Base-by-base conservation (phyloP, 2,329 filamentous ascomycete genomes). In the Stenocarpella maydis region DNA sequence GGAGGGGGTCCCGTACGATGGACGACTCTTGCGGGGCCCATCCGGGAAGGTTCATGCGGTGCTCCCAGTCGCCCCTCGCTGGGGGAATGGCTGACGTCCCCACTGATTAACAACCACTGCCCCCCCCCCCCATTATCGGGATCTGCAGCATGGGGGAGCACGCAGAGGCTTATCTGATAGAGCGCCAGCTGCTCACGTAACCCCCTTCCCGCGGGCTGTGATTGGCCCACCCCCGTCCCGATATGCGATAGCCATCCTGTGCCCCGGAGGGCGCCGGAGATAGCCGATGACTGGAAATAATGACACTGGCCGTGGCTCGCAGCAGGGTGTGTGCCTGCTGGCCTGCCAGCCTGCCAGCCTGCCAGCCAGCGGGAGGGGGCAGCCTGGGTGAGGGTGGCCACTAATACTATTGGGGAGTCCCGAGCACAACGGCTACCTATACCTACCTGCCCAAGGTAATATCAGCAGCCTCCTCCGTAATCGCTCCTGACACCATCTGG, bases 201-300 rank as follows among this genome's bases (percentile, higher is more conserved):
- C 63, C 67, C 26, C 31, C 19, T 50, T 61, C 50, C 12, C 31
- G 14, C 19, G 17, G 12, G 12, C 7, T 28, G 17, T 71, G 69
- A 71, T 69, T 71, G 67, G 69, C 55, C 54, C 55, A 34, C 15
- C 10, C 8, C 12, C 19, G 6, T 17, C 3, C 24, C 24, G 24
- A 19, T 63, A 71, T 71, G 69, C 26, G 41, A 49, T 63, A 49
- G 47, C 47, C 26, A 45, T 34, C 60, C 6, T 68, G 67, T 28
- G 47, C 21, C 41, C 39, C 69, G 69, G 67, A 64, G 67, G 67
- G 49, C 67, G 69, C 69, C 69, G 69, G 67, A 65, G 53, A 66
- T 69, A 55, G 50, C 54, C 43, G 54, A 47, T 68, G 63, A 65
- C 60, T 50, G 50, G 65, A 52, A 67, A 67, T 66, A 64, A 65